phyloP scores from a whole-genome alignment of 208 protist genomes.

The Trypanosoma platydactyli region DNA sequence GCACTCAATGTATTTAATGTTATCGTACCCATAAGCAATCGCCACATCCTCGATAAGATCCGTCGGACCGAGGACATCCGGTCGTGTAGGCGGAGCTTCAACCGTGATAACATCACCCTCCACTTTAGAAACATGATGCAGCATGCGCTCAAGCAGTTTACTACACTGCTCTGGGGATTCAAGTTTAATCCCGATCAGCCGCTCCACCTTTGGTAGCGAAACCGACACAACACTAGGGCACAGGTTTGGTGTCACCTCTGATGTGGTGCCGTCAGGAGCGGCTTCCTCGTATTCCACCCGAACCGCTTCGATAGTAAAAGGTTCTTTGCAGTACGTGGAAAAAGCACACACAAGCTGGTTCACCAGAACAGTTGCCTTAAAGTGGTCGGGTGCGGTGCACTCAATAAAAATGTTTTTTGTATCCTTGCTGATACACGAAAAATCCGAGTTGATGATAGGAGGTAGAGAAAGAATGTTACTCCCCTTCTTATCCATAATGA shows the following conservation, averaged over 20 bases:
- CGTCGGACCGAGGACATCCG: conserved; percentile 95
- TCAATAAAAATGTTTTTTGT: conserved; percentile 99
- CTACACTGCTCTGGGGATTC: conserved; percentile 60
- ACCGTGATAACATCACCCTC: conserved; percentile 78
- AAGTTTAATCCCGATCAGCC: conserved; percentile 89
- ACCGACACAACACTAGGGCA: conserved; percentile 48
- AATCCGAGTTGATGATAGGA: conserved; percentile 99
- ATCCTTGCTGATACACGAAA: conserved; percentile 95
- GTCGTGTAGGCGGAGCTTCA: conserved; percentile 82
- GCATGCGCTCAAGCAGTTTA: conserved; percentile 92
- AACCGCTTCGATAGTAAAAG: conserved; percentile 91
- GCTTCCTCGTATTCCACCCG: conserved; percentile 76
- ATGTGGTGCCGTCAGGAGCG: conserved; percentile 61
- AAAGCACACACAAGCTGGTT: conserved; percentile 97
- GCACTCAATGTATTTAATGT: conserved; percentile 88
- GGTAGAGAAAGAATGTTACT: conserved; percentile 96
- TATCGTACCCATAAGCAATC: conserved; percentile 98
- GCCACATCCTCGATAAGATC: conserved; percentile 99
- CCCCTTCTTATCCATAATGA: conserved; percentile 68
- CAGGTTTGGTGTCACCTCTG: conserved; percentile 72
- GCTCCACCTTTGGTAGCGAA: conserved; percentile 76
- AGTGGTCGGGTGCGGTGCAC: conserved; percentile 97
- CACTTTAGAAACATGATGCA: conserved; percentile 64
- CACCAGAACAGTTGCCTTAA: conserved; percentile 95
- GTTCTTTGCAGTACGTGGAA: conserved; percentile 89